These are phyloP conservation scores for Penicillium sclerotiorum DNA, from an alignment of 2,329 filamentous ascomycete genomes.

Conservation along the genomic window DNA sequence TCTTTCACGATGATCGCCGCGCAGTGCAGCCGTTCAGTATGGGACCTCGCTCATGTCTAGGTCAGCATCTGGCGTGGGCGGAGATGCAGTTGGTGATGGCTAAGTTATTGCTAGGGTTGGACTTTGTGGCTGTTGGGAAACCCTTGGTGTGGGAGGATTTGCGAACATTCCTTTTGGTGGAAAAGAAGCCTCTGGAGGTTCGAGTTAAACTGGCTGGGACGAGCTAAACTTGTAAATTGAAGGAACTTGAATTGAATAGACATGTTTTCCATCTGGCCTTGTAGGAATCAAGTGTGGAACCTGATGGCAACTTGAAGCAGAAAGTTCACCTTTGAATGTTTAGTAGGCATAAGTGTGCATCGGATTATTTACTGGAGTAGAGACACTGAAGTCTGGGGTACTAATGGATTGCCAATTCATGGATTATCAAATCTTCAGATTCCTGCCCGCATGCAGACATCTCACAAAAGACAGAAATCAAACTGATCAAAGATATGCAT, in stretches of 20 bases:
- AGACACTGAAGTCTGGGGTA: not conserved
- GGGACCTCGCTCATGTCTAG: constrained; percentile 4
- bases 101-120: constrained; percentile 2
- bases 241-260: too few species aligned
- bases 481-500: constrained; percentile 33
- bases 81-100: constrained; percentile 5
- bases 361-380: not conserved
- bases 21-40: constrained; percentile 5
- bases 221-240: too few species aligned
- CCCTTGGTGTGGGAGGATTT: constrained; percentile 1
- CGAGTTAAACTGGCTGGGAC: not conserved
- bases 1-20: not conserved
- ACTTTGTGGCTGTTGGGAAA: not conserved
- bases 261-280: too few species aligned
- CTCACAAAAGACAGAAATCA: constrained; percentile 16
- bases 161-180: constrained; percentile 1
- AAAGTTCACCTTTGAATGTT: too few species aligned
- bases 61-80: constrained; percentile 5
- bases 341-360: too few species aligned
- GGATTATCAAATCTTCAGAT: constrained; percentile 13
- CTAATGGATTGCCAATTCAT: not conserved
- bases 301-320: too few species aligned
- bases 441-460: constrained; percentile 13
- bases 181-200: constrained; percentile 4
- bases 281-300: too few species aligned